Conservation (phyloP, 75 land plant genomes). For the Sequoia sempervirens region DNA sequence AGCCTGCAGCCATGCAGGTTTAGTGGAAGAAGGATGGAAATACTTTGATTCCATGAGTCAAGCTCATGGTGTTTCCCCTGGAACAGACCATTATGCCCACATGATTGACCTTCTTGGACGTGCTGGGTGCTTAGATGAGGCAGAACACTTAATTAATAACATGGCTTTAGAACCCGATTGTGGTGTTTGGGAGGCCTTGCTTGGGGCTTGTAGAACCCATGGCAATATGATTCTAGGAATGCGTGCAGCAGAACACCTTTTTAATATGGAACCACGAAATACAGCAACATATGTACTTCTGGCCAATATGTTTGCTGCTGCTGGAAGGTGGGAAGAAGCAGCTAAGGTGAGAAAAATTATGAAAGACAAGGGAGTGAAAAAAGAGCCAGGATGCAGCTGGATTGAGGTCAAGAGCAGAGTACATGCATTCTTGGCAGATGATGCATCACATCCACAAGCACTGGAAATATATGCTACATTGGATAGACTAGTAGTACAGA, state of each 20-base stretch:
- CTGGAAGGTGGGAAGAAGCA: slow-evolving; percentile 13
- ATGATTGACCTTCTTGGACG: slow-evolving; percentile 50
- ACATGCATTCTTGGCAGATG: slow-evolving; percentile 17
- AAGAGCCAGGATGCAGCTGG: slow-evolving; percentile 14
- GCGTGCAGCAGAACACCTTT: slow-evolving; percentile 21
- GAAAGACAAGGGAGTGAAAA: slow-evolving; percentile 8
- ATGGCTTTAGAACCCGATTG: slow-evolving; percentile 46
- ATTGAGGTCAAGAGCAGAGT: slow-evolving; percentile 7
- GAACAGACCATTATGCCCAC: slow-evolving; percentile 28
- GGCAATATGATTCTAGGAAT: slow-evolving; percentile 21
- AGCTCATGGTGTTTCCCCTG: slow-evolving; percentile 18
- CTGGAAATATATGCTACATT: slow-evolving; percentile 18
- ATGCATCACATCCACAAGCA: slow-evolving; percentile 17
- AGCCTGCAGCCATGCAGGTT: slow-evolving; percentile 51
- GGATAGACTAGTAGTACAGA: slow-evolving; percentile 6
- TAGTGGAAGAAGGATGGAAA: slow-evolving; percentile 23
- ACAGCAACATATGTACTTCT: slow-evolving; percentile 8
- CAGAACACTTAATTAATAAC: slow-evolving; percentile 31
- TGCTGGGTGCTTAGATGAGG: slow-evolving; percentile 41
- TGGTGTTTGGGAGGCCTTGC: slow-evolving; percentile 42
- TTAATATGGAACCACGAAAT: slow-evolving; percentile 22
- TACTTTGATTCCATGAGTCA: slow-evolving; percentile 28
- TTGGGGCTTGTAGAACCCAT: slow-evolving; percentile 36
- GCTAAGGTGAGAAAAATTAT: not conserved
- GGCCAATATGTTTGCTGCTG: slow-evolving; percentile 7